Percentiles rank a stretch among this genome's conserved stretches.
Conservation (phyloP, 2,329 filamentous ascomycete genomes). For the Ophiostoma piceae region DNA sequence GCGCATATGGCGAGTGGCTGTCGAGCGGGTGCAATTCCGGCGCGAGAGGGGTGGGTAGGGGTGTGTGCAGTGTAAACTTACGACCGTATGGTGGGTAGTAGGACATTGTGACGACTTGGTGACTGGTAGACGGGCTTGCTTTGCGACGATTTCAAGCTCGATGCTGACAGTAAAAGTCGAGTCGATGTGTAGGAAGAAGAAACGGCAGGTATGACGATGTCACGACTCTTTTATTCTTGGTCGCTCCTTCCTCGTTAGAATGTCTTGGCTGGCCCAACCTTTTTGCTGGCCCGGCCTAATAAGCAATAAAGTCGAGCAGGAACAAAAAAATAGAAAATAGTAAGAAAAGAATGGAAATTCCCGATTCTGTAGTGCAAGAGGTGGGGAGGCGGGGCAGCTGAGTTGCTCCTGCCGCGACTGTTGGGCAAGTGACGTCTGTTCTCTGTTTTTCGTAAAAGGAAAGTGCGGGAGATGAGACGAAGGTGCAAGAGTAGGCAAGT, state of each 20-base stretch:
- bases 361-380: not conserved
- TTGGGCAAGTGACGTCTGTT: constrained; percentile 5
- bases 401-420: not conserved
- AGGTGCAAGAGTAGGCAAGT: not conserved
- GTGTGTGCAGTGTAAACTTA: constrained; percentile 28
- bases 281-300: not conserved
- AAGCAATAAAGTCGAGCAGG: not conserved
- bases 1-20: not conserved
- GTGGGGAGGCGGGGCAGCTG: constrained; percentile 16
- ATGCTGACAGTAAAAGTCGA: not conserved
- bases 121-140: not conserved
- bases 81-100: constrained; percentile 38
- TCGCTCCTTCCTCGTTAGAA: not conserved
- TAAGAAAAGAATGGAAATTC: not conserved
- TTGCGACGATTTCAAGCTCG: not conserved
- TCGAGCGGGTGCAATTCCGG: not conserved
- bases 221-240: not conserved
- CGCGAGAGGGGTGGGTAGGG: not conserved
- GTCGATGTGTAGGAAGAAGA: not conserved
- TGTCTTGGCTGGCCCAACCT: constrained; percentile 6
- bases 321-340: not conserved
- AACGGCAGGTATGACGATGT: not conserved
- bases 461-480: not conserved
- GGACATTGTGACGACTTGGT: constrained; percentile 31
- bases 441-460: not conserved